phyloP scores from a whole-genome alignment of 345 rosid genomes.

The Populus tremula region DNA sequence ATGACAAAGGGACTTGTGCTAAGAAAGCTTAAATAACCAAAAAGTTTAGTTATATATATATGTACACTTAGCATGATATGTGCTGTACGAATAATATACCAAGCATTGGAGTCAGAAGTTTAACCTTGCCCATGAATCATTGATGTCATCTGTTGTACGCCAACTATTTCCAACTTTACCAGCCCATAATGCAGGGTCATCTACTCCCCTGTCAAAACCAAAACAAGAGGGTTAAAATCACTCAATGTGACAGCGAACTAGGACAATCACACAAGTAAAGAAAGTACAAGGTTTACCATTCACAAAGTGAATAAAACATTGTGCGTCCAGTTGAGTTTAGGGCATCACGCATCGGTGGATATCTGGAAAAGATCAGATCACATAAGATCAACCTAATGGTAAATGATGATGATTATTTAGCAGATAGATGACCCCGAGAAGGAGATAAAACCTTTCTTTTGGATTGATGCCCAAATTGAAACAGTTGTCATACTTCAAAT shows the following conservation, averaged over 20 bases:
- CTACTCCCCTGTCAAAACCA: conserved; percentile 68
- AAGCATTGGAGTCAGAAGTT: conserved; percentile 18
- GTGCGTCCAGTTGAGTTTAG: conserved; percentile 65
- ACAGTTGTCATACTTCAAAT: conserved; percentile 95
- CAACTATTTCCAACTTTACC: conserved; percentile 92
- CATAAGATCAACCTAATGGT: conserved; percentile 4
- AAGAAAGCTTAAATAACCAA: background rate
- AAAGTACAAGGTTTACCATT: conserved; percentile 54
- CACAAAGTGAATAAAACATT: conserved; percentile 87
- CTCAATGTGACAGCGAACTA: background rate
- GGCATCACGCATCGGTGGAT: conserved; percentile 94
- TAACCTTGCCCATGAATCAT: conserved; percentile 94
- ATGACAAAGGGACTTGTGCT: background rate
- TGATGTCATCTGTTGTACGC: conserved; percentile 94
- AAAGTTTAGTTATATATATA: background rate
- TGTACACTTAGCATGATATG: background rate
- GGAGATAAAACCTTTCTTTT: conserved; percentile 51
- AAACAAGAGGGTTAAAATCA: conserved; percentile 10
- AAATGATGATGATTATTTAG: conserved; percentile 5
- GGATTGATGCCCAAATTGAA: conserved; percentile 84
- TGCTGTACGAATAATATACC: background rate
- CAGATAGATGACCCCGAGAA: conserved; percentile 10
- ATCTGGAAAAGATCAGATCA: conserved; percentile 44
- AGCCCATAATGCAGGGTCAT: conserved; percentile 96
- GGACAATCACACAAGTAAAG: background rate